Evolutionary conservation across 192 early-diverging fungal species (phyloP).

Genomic region (Coemansia sp.): DNA sequence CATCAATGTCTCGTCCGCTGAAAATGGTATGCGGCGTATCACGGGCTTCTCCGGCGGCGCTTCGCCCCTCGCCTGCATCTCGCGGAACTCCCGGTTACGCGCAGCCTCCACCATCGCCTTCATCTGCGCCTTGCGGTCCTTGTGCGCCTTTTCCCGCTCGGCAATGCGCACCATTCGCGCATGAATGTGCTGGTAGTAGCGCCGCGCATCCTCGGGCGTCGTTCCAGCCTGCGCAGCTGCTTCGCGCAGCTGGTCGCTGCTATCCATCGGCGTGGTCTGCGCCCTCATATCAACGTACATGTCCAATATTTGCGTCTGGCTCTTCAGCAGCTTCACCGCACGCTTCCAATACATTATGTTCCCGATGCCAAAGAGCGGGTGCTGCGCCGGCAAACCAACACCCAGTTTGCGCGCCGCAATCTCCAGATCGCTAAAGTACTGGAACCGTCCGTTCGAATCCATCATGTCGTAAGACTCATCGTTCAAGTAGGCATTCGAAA

Average conservation of each 20-base stretch:
- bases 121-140: neutral
- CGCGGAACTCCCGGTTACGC: neutral
- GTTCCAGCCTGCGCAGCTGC: constrained; percentile 24
- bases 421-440: constrained; percentile 25
- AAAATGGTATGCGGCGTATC: constrained; percentile 9
- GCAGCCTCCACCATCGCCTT: constrained; percentile 3
- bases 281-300: constrained; percentile 4
- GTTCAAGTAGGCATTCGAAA: constrained; percentile 14
- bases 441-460: neutral
- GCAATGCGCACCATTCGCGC: neutral
- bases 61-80: neutral
- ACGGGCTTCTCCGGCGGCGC: neutral
- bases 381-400: neutral
- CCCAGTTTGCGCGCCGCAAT: neutral
- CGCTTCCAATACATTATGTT: constrained; percentile 14
- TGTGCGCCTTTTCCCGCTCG: neutral
- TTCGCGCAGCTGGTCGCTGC: neutral
- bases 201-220: constrained; percentile 18
- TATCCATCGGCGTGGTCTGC: constrained; percentile 15
- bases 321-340: neutral
- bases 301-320: constrained; percentile 10
- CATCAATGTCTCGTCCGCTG: constrained; percentile 5
- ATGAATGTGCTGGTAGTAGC: constrained; percentile 23
- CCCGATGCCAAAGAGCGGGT: constrained; percentile 28
- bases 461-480: constrained; percentile 21